phyloP scores from a whole-genome alignment of 2,329 filamentous ascomycete genomes.

The Dissoconium aciculare region DNA sequence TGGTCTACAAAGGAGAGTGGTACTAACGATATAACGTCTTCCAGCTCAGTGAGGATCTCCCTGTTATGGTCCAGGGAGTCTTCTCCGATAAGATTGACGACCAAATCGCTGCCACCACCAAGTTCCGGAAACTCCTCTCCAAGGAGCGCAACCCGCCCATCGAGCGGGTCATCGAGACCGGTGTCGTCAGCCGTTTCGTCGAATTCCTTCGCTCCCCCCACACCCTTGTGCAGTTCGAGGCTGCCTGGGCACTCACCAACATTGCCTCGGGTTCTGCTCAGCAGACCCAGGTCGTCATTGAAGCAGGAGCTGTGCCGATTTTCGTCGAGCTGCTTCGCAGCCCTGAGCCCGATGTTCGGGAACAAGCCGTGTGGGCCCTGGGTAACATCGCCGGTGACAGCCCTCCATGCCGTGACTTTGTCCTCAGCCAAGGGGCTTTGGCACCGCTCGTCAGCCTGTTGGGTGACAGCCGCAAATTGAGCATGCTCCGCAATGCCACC shows the following conservation, averaged over 20 bases:
- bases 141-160: constrained; percentile 99
- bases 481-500: constrained; percentile 96
- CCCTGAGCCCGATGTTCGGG: constrained; percentile 91
- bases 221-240: constrained; percentile 96
- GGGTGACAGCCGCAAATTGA: constrained; percentile 94
- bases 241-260: constrained; percentile 97
- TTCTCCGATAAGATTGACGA: constrained; percentile 98
- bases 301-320: constrained; percentile 93
- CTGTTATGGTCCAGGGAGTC: constrained; percentile 93
- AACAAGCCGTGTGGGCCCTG: constrained; percentile 96
- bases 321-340: constrained; percentile 93
- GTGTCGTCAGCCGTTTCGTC: constrained; percentile 92
- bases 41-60: constrained; percentile 95
- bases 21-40: no score
- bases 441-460: constrained; percentile 79
- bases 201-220: constrained; percentile 96
- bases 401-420: constrained; percentile 92
- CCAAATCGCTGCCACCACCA: constrained; percentile 94
- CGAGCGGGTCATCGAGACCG: constrained; percentile 97
- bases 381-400: constrained; percentile 99
- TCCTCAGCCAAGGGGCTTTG: constrained; percentile 77
- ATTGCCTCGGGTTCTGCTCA: constrained; percentile 94
- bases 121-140: constrained; percentile 93
- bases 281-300: constrained; percentile 97
- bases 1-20: no score